Conservation (phyloP, 257 asterid species). For the Vinca minor region DNA sequence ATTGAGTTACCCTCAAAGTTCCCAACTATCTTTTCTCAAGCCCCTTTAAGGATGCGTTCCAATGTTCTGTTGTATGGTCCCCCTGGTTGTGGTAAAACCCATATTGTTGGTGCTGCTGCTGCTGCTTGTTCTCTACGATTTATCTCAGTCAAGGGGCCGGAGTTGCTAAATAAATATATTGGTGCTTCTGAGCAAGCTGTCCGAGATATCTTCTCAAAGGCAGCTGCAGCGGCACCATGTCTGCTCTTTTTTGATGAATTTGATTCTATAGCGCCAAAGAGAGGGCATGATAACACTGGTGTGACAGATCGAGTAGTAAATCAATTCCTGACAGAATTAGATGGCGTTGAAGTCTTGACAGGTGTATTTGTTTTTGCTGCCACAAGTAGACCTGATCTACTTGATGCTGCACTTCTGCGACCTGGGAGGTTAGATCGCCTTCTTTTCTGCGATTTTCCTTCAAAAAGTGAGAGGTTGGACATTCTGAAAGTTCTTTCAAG, state of each 20-base stretch:
- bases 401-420: constrained; percentile 96
- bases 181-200: constrained; percentile 99
- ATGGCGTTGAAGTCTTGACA: constrained; percentile 93
- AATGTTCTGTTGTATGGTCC: constrained; percentile 96
- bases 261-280: constrained; percentile 94
- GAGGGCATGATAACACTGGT: constrained; percentile 96
- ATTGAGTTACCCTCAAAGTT: constrained; percentile 90
- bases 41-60: constrained; percentile 91
- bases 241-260: constrained; percentile 90
- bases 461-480: constrained; percentile 66
- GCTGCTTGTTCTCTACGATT: constrained; percentile 91
- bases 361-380: constrained; percentile 99
- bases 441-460: constrained; percentile 89
- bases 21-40: constrained; percentile 72
- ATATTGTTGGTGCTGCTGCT: constrained; percentile 97
- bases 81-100: constrained; percentile 99
- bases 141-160: constrained; percentile 97
- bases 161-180: constrained; percentile 85
- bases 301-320: constrained; percentile 96
- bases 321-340: constrained; percentile 92
- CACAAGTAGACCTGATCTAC: constrained; percentile 96
- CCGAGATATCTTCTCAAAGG: constrained; percentile 88
- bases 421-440: constrained; percentile 97
- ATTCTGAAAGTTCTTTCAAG: constrained; percentile 78
- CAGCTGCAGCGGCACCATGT: constrained; percentile 96